Evolutionary conservation across 2,329 filamentous ascomycete genomes (phyloP), one percentile per base, ranked within the genome.

Genomic region (Botrytis galanthina): DNA sequence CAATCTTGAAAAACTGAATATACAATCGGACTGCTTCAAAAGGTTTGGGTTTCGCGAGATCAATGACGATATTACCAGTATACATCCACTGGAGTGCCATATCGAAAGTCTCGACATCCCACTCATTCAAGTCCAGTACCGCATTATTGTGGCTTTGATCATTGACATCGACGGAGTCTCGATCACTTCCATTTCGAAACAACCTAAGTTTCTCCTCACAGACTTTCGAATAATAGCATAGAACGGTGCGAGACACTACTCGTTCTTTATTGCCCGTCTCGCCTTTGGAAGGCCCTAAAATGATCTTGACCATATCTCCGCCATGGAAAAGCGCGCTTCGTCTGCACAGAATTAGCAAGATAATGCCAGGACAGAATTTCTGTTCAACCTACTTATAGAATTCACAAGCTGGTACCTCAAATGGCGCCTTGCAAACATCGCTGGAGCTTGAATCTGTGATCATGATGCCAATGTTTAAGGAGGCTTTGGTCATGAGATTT

Each of bases 31-130:
- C 29, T 57, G 29, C n/a, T 4, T 57, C 35, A 44, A 69, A 57
- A 26, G 48, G 18, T 42, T 69, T 32, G 5, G n/a, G 29, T 3
- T 37, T 16, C 0, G 39, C n/a, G 18, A 26, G 32, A 2, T 39
- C 1, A 37, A 29, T 29, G n/a, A 46, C 20, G 54, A 71, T 10
- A 22, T 63, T 71, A 29, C 68, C 68, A 29, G 22, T 71, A 71
- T 63, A 32, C 68, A 71, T 63, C 68, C 68, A 71, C n/a, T 71
- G 68, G 20, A 71, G 39, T 16, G n/a, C 37, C 69, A 71, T 71
- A 39, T 71, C 59, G 22, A 71, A 71, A 35, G 48, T n/a, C 6
- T 57, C n/a, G 37, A 10, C 16, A 20, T 54, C 16, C 46, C 64
- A 68, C 18, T 57, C 10, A 44, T 42, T 8, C 7, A 69, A 37